Percentiles rank a stretch among this genome's conserved stretches.
phyloP scores from a whole-genome alignment of 306 rosid species.

The Senna siamea region DNA sequence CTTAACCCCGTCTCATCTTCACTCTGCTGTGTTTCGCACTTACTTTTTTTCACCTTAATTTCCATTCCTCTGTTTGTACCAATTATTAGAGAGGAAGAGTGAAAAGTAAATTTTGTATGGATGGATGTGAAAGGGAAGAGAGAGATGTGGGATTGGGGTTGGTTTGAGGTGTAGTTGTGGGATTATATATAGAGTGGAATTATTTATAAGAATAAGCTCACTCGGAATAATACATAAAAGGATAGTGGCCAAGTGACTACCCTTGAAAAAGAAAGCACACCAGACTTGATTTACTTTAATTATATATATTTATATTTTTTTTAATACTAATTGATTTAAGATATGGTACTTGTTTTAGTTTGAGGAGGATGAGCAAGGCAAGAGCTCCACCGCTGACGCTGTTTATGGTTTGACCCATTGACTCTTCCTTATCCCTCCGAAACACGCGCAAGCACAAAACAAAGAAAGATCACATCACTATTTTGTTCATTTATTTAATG shows the following conservation, averaged over 20 bases:
- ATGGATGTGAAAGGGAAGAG: too few species aligned
- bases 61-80: slow-evolving; percentile 15
- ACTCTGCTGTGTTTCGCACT: neutral
- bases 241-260: slow-evolving; percentile 30
- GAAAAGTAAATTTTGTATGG: too few species aligned
- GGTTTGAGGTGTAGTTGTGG: slow-evolving; percentile 26
- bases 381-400: too few species aligned
- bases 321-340: too few species aligned
- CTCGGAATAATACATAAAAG: slow-evolving; percentile 10
- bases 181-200: slow-evolving; percentile 41
- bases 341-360: too few species aligned
- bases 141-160: slow-evolving; percentile 24
- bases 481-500: neutral
- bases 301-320: too few species aligned
- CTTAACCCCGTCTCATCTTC: slow-evolving; percentile 41
- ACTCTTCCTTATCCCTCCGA: slow-evolving; percentile 33
- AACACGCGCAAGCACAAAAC: slow-evolving; percentile 25
- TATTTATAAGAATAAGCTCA: slow-evolving; percentile 38
- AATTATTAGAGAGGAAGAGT: too few species aligned
- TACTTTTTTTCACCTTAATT: slow-evolving; percentile 22
- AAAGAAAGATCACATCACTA: too few species aligned
- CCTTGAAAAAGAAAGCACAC: slow-evolving; percentile 31
- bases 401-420: slow-evolving; percentile 45
- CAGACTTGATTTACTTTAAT: too few species aligned
- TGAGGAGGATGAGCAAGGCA: too few species aligned